Conservation (phyloP, 148 eudicot species). For the Camellia granthamiana region DNA sequence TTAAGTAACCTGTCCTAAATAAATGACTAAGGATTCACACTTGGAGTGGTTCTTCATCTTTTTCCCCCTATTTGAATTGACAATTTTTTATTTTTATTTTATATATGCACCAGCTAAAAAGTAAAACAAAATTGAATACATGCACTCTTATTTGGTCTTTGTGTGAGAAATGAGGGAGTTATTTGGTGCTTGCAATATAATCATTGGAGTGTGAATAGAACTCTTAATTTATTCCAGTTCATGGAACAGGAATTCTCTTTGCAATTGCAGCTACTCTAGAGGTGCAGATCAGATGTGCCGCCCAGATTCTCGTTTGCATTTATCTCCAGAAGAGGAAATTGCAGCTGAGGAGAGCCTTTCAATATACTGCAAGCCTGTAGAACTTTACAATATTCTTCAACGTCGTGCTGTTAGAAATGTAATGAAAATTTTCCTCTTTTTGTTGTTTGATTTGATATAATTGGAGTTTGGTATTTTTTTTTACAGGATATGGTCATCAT, state of each 20-base stretch:
- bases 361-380: conserved; percentile 92
- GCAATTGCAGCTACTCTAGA: conserved; percentile 62
- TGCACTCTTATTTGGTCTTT: not conserved
- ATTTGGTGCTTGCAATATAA: conserved; percentile 1
- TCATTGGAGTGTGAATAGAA: not conserved
- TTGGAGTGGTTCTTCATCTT: not conserved
- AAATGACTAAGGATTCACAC: not conserved
- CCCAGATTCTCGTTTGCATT: conserved; percentile 60
- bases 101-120: not conserved
- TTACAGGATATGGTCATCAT: not conserved
- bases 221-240: conserved; percentile 19
- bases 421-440: conserved; percentile 3
- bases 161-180: not conserved
- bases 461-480: not conserved
- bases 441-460: not conserved
- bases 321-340: conserved; percentile 76
- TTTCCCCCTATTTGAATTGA: too few relatives aligned
- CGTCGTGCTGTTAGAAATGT: conserved; percentile 75
- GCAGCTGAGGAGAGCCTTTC: conserved; percentile 85
- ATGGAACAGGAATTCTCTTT: conserved; percentile 33
- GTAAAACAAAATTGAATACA: not conserved
- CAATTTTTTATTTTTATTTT: not conserved
- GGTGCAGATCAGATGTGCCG: conserved; percentile 74
- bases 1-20: not conserved
- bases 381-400: conserved; percentile 90